Conservation (phyloP, 495 filamentous ascomycete genomes). For the Tetracladium setigerum region DNA sequence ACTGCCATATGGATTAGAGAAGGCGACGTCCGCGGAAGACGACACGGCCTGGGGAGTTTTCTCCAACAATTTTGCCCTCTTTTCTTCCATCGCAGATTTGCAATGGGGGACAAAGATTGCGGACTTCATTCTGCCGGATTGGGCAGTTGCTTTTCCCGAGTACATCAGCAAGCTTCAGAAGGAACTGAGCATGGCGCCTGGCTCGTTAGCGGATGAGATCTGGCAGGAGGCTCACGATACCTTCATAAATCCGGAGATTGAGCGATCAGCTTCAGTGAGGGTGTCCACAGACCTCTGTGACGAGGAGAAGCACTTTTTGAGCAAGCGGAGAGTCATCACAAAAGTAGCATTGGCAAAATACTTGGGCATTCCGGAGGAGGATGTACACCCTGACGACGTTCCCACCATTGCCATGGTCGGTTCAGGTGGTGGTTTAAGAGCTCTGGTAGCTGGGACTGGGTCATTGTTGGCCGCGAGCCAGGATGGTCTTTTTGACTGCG, state of each 20-base stretch:
- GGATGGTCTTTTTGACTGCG: conserved; percentile 83
- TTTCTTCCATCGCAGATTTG: conserved; percentile 41
- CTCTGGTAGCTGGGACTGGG: conserved; percentile 80
- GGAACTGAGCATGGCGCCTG: conserved; percentile 78
- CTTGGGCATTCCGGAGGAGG: conserved; percentile 62
- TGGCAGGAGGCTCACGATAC: conserved; percentile 87
- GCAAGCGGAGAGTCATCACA: conserved; percentile 54
- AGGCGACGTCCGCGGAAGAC: neutral
- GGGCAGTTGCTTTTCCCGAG: conserved; percentile 68
- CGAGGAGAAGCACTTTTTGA: conserved; percentile 69
- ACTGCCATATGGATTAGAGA: conserved; percentile 8
- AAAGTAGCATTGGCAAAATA: conserved; percentile 71
- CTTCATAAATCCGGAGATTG: conserved; percentile 76
- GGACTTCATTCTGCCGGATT: conserved; percentile 68
- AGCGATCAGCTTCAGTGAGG: conserved; percentile 69
- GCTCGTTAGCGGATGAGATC: conserved; percentile 83
- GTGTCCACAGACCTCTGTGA: conserved; percentile 75
- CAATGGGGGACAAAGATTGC: conserved; percentile 58
- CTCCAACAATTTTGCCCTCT: conserved; percentile 47
- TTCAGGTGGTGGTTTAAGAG: conserved; percentile 84
- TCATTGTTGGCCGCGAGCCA: conserved; percentile 75
- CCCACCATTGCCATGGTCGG: conserved; percentile 89
- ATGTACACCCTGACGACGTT: conserved; percentile 88
- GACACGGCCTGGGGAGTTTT: conserved; percentile 53
- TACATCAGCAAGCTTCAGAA: conserved; percentile 78